Conservation (phyloP, 495 filamentous ascomycete genomes). For the Lentithecium fluviatile region DNA sequence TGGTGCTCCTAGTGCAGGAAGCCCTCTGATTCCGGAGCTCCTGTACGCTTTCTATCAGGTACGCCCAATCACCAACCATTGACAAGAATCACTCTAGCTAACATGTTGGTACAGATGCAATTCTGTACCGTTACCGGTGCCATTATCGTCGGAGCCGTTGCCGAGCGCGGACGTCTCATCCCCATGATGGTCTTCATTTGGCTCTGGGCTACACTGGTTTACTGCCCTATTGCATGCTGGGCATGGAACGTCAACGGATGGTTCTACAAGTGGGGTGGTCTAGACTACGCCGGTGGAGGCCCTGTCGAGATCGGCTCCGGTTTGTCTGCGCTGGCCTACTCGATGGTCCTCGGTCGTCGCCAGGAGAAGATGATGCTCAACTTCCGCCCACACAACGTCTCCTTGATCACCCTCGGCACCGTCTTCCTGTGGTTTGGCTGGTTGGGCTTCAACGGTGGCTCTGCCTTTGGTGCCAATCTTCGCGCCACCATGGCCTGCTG, state of each 20-base stretch:
- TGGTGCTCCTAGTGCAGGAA: conserved; percentile 62
- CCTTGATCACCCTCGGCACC: conserved; percentile 91
- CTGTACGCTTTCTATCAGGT: conserved; percentile 71
- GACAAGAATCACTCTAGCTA: not conserved
- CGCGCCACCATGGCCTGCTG: conserved; percentile 95
- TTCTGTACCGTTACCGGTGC: conserved; percentile 92
- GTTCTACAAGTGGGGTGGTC: conserved; percentile 85
- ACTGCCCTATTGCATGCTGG: conserved; percentile 96
- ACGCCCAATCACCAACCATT: conserved; percentile 23
- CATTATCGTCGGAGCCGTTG: conserved; percentile 87
- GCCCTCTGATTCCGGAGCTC: conserved; percentile 61
- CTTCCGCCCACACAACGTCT: conserved; percentile 87
- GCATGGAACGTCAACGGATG: conserved; percentile 93
- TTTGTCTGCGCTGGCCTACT: conserved; percentile 89
- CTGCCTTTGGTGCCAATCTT: conserved; percentile 93
- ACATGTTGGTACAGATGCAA: conserved; percentile 67
- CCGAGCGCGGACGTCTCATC: conserved; percentile 89
- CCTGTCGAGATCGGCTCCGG: conserved; percentile 98
- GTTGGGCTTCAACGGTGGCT: conserved; percentile 98
- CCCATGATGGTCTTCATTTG: conserved; percentile 96
- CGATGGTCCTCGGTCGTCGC: conserved; percentile 88
- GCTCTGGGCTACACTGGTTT: conserved; percentile 94
- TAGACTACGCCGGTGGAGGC: conserved; percentile 96
- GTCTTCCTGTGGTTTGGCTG: conserved; percentile 98
- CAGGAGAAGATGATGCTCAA: conserved; percentile 99